Evolutionary conservation across 208 protist species (phyloP).

Genomic region (Histomonas meleagridis): DNA sequence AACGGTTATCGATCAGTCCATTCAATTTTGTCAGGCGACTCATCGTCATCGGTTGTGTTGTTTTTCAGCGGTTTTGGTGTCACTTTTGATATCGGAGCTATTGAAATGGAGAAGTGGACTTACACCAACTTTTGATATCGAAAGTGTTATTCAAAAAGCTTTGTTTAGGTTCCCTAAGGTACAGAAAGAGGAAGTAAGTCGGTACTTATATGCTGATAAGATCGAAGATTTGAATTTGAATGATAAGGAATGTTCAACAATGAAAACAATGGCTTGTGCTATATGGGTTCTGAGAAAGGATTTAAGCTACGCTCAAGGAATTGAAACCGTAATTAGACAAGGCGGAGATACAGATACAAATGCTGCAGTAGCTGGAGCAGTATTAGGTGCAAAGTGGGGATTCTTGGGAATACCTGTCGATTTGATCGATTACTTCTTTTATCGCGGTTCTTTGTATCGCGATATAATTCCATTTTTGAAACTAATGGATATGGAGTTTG

Average conservation of each 20-base stretch:
- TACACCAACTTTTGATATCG: neutral
- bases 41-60: neutral
- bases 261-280: neutral
- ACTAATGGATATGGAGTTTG: neutral
- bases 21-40: neutral
- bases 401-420: neutral
- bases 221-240: neutral
- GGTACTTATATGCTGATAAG: no score
- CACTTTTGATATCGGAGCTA: neutral
- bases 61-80: neutral
- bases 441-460: neutral
- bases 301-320: neutral
- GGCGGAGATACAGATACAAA: neutral
- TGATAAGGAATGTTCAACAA: neutral
- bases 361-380: neutral
- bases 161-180: neutral
- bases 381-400: slow-evolving; percentile 30
- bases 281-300: neutral
- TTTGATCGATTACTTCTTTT: neutral
- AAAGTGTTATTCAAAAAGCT: neutral
- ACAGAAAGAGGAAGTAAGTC: neutral
- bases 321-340: neutral
- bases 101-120: neutral
- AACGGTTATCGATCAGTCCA: neutral
- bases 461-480: neutral